These are phyloP conservation scores for Colletotrichum shisoi DNA, from an alignment of 2,329 filamentous ascomycete species.

Conservation along the genomic window DNA sequence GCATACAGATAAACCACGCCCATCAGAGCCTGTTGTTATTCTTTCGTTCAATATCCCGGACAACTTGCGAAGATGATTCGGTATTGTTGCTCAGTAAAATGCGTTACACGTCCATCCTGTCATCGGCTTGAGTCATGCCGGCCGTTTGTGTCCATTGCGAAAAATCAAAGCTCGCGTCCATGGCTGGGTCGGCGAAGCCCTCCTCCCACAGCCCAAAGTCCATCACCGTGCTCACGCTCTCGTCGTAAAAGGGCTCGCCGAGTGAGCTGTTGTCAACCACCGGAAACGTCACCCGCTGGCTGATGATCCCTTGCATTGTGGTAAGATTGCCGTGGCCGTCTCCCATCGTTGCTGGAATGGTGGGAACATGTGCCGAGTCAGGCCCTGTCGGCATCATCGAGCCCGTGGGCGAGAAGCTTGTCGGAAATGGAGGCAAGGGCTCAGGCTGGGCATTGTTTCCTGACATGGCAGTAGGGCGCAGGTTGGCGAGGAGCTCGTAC, in stretches of 20 bases:
- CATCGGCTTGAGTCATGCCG: constrained; percentile 33
- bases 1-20: constrained; percentile 11
- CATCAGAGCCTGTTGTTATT: not conserved
- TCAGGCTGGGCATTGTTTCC: constrained; percentile 11
- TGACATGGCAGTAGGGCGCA: constrained; percentile 44
- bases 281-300: constrained; percentile 42
- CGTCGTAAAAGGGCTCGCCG: constrained; percentile 46
- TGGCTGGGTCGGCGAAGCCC: constrained; percentile 50
- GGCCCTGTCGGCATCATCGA: constrained; percentile 12
- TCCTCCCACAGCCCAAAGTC: constrained; percentile 51
- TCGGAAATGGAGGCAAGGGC: constrained; percentile 11
- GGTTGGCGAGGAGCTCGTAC: constrained; percentile 47
- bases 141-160: constrained; percentile 43
- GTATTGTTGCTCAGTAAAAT: not conserved
- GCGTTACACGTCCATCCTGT: constrained; percentile 33
- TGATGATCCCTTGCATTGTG: not conserved
- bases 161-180: constrained; percentile 48
- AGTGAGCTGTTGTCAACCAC: constrained; percentile 45
- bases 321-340: constrained; percentile 6
- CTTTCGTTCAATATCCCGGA: not conserved
- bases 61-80: too few species aligned
- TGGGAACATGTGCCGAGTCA: not conserved
- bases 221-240: constrained; percentile 44
- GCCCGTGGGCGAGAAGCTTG: constrained; percentile 24
- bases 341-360: not conserved